phyloP scores from a whole-genome alignment of 2,329 filamentous ascomycete genomes.

The Hysterium pulicare region DNA sequence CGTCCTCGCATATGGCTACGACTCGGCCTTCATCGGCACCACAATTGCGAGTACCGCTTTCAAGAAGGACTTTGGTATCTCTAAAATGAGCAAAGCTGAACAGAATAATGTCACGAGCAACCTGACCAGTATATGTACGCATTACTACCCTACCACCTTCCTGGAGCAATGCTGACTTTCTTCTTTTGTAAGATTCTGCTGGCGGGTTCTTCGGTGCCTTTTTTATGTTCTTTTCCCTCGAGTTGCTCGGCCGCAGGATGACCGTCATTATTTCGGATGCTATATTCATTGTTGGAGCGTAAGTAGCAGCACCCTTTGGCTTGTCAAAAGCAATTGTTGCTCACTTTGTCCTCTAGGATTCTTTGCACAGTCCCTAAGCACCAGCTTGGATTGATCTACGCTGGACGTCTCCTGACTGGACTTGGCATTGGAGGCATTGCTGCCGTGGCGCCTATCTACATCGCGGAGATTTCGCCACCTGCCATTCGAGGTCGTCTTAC shows the following conservation, averaged over 20 bases:
- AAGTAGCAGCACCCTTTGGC: no score
- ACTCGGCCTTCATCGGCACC: slow-evolving; percentile 54
- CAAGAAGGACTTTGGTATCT: slow-evolving; percentile 42
- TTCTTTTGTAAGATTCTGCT: no score
- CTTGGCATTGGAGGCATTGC: slow-evolving; percentile 38
- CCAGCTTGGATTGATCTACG: slow-evolving; percentile 40
- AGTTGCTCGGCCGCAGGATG: slow-evolving; percentile 50
- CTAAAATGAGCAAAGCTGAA: slow-evolving; percentile 31
- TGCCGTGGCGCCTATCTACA: slow-evolving; percentile 36
- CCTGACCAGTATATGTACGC: slow-evolving; percentile 44
- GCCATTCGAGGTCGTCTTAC: slow-evolving; percentile 63
- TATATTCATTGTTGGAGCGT: slow-evolving; percentile 45
- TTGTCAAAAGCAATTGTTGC: no score
- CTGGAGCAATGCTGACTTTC: no score
- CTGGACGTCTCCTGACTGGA: slow-evolving; percentile 39
- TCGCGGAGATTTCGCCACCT: slow-evolving; percentile 50
- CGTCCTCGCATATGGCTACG: slow-evolving; percentile 49
- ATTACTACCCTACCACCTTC: no score
- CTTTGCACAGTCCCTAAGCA: slow-evolving; percentile 35
- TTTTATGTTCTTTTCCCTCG: slow-evolving; percentile 42
- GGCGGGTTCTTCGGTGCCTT: slow-evolving; percentile 55
- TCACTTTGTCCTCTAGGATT: slow-evolving; percentile 20
- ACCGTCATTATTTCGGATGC: slow-evolving; percentile 47
- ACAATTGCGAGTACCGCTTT: slow-evolving; percentile 52
- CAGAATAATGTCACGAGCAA: slow-evolving; percentile 44